phyloP scores from a whole-genome alignment of 108 stramenopile genomes.

The Aurantiochytrium sp. region DNA sequence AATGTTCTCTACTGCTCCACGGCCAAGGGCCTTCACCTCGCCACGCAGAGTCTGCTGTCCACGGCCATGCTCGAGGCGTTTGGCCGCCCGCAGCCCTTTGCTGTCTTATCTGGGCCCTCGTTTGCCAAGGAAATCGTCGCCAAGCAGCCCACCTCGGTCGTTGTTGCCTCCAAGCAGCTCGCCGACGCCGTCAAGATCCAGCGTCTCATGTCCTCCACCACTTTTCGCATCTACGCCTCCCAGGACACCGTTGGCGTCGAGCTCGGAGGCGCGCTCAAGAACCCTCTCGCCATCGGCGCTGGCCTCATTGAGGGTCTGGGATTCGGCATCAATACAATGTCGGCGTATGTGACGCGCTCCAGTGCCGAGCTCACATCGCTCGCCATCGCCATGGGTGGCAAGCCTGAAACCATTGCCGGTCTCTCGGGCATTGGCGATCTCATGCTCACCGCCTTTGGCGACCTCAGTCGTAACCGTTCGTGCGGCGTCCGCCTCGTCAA shows the following conservation, averaged over 20 bases:
- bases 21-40: slow-evolving; percentile 70
- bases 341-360: slow-evolving; percentile 68
- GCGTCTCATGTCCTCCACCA: slow-evolving; percentile 15
- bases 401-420: slow-evolving; percentile 63
- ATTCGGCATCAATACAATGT: slow-evolving; percentile 73
- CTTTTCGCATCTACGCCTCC: slow-evolving; percentile 64
- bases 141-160: slow-evolving; percentile 67
- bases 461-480: slow-evolving; percentile 62
- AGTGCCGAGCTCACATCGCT: slow-evolving; percentile 56
- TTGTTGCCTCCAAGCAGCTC: slow-evolving; percentile 63
- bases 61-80: slow-evolving; percentile 57
- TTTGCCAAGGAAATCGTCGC: slow-evolving; percentile 74
- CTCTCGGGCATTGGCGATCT: slow-evolving; percentile 70
- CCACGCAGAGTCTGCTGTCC: slow-evolving; percentile 52
- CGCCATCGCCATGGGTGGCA: slow-evolving; percentile 66
- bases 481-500: slow-evolving; percentile 63
- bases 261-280: slow-evolving; percentile 75
- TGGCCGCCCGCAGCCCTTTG: slow-evolving; percentile 63
- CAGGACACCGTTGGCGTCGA: slow-evolving; percentile 64
- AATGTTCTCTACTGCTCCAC: slow-evolving; percentile 57
- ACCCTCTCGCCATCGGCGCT: slow-evolving; percentile 72
- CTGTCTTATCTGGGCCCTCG: slow-evolving; percentile 68
- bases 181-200: slow-evolving; percentile 36
- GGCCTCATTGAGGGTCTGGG: slow-evolving; percentile 69
- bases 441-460: slow-evolving; percentile 71